Evolutionary conservation across 306 rosid genomes (phyloP).

Genomic region (Medicago arabica): DNA sequence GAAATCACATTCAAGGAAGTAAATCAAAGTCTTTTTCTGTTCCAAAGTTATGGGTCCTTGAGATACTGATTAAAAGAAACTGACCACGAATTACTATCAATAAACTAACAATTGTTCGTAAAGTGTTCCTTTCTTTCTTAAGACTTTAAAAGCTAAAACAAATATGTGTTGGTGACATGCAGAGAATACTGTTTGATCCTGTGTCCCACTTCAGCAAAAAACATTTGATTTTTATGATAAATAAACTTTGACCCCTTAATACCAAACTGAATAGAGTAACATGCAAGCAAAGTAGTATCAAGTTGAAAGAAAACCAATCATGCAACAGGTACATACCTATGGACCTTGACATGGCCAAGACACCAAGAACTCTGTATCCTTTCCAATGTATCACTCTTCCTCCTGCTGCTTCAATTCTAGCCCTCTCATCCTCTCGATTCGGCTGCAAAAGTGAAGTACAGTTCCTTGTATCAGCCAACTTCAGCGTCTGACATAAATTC

Average conservation of each 20-base stretch:
- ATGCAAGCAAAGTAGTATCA: slow-evolving; percentile 8
- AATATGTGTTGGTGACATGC: neutral
- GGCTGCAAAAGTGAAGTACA: slow-evolving; percentile 57
- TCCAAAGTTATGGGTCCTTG: neutral
- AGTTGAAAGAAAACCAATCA: slow-evolving; percentile 29
- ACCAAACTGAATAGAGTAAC: neutral
- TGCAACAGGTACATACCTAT: slow-evolving; percentile 59
- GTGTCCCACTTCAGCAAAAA: slow-evolving; percentile 1
- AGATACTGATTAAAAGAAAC: no score
- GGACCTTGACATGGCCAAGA: slow-evolving; percentile 90
- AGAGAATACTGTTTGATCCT: neutral
- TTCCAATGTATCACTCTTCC: slow-evolving; percentile 86
- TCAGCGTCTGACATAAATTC: slow-evolving; percentile 16
- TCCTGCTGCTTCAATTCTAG: slow-evolving; percentile 85
- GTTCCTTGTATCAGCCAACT: slow-evolving; percentile 32
- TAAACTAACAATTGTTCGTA: neutral
- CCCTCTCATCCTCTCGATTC: slow-evolving; percentile 73
- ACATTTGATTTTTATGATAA: slow-evolving; percentile 15
- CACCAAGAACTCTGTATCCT: slow-evolving; percentile 81
- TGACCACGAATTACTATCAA: no score
- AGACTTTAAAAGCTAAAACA: neutral
- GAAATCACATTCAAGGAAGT: neutral
- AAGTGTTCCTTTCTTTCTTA: neutral
- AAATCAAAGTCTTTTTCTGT: neutral
- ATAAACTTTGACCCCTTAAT: neutral